Base-by-base conservation (phyloP, 202 grass and related monocot genomes). In the Thinopyrum obtusiflorum region DNA sequence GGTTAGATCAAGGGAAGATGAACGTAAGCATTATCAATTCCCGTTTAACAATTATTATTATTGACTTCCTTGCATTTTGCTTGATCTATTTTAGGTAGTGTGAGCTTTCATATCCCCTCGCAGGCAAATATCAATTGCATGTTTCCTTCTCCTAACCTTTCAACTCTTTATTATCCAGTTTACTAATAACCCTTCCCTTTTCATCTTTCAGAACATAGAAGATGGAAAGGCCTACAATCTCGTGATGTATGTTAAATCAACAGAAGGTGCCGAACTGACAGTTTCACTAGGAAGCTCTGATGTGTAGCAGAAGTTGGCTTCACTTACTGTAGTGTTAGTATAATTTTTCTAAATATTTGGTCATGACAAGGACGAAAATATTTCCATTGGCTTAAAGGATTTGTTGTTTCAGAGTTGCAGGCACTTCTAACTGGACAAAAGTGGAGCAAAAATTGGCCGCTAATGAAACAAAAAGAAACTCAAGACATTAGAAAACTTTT, bases 401-500 rank as follows among this genome's bases (percentile, higher is more conserved):
- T 2, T 40, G 24, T 89, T 64, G 51, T 15, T 89, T 70, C 86
- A 98, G 93, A 89, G 87, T 85, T 88, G 80, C 66, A 21, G 84
- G 82, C 42, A 71, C 94, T 17, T 95, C 89, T 12, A 90, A 95
- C 63, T 98, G 93, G 93, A 92, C 79, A 78, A 95, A 90, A 68
- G 49, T 95, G 73, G 89, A 93, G 89, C 79, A 88, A 82, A 76
- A 90, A 9, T 86, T 98, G 49, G 73, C 86, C 33, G 81, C 93
- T 60, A 59, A 78, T 63, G 96, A 88, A 82, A 91, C 93, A 73
- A 77, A 90, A 20, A 84, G 70, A 78, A 89, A 80, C 37, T 84
- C 91, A 86, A 94, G 86, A 61, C 90, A 92, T 92, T 91, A 98
- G 80, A 86, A 94, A 71, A 95, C 86, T 77, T 89, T 91, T 79